These are phyloP conservation scores for Selenicereus undatus DNA, from an alignment of 148 eudicot genomes.

Conservation along the genomic window DNA sequence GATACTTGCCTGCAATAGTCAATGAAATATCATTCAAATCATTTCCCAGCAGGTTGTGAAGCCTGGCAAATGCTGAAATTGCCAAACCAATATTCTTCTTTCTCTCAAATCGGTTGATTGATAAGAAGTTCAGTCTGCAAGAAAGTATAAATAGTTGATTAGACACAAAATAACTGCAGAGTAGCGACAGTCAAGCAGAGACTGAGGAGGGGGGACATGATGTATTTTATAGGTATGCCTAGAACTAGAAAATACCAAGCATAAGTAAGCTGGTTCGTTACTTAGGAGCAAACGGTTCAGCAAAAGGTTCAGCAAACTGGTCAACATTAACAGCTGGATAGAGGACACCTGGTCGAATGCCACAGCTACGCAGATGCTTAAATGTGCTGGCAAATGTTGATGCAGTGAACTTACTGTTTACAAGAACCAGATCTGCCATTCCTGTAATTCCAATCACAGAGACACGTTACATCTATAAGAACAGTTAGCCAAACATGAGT, in stretches of 20 bases:
- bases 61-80: slow-evolving; percentile 82
- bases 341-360: slow-evolving; percentile 76
- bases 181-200: not conserved
- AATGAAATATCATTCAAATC: slow-evolving; percentile 39
- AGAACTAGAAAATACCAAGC: slow-evolving; percentile 53
- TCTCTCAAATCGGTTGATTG: slow-evolving; percentile 91
- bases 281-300: no score
- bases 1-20: slow-evolving; percentile 69
- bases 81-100: slow-evolving; percentile 91
- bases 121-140: slow-evolving; percentile 74
- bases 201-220: not conserved
- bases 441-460: slow-evolving; percentile 42
- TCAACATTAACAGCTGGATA: slow-evolving; percentile 85
- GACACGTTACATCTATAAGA: not conserved
- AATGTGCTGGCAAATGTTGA: slow-evolving; percentile 85
- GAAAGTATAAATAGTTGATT: not conserved
- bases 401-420: slow-evolving; percentile 92
- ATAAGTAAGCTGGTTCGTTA: slow-evolving; percentile 44
- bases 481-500: slow-evolving; percentile 6
- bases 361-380: slow-evolving; percentile 57
- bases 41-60: slow-evolving; percentile 33
- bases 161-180: not conserved
- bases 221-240: slow-evolving; percentile 16
- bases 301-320: slow-evolving; percentile 62
- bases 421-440: slow-evolving; percentile 85